Evolutionary conservation across 176 grass and related monocot genomes (phyloP), one percentile per base, ranked within the genome.

Genomic region (Ensete glaucum): DNA sequence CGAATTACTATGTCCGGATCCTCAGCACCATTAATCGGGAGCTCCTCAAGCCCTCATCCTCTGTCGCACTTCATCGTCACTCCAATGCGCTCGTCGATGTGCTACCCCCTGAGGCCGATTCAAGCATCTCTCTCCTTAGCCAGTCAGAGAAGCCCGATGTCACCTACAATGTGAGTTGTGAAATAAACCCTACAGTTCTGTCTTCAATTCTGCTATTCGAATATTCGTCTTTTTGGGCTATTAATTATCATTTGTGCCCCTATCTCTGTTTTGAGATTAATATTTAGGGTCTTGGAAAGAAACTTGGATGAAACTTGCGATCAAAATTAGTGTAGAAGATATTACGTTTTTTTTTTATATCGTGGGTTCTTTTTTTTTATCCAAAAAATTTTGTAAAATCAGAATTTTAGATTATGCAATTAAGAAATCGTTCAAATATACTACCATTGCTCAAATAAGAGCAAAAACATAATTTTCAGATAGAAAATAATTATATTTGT

Each of bases 1-100:
- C 89, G 65, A 97, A 97, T 83, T 93, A 93, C 80, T 97, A 93
- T 63, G 93, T 97, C 5, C 76, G 90, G 56, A 97, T 93, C 71
- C 81, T 93, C 4, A 97, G 94, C 77, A 97, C 90, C 54, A 97
- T 97, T 83, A 96, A 96, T 64, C 83, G 90, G 64, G 93, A 96
- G 83, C 81, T 96, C 58, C 78, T 96, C 52, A 92, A 96, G 82
- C 89, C 93, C 9, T 92, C 90, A 3, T 87, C 87, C 2, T 92
- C 89, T 14, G 93, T 96, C 24, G 90, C 90, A 1, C 77, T 96
- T 50, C 93, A 92, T 76, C 89, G 93, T 13, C 93, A 96, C 83
- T 96, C 89, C 10, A 96, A 96, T 76, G 93, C 93, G 0, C 87
- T 96, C 12, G 90, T 92, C 3, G 93, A 96, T 71, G 90, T 96